These are phyloP conservation scores for Tricholoma sp. DNA, from an alignment of 768 basidiomycete species.

Conservation along the genomic window DNA sequence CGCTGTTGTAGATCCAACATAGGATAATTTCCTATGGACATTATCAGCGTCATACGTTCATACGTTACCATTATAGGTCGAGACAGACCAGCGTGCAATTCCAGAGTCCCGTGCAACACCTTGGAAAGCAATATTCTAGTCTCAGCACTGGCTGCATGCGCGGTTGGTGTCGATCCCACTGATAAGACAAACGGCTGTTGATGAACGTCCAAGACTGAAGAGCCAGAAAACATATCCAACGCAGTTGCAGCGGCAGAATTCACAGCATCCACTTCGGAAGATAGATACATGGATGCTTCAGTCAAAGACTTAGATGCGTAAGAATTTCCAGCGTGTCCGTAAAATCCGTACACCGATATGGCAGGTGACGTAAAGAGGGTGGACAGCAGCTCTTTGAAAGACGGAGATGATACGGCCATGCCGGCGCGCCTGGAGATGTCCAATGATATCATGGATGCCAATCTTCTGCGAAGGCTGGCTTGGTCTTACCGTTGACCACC, in stretches of 20 bases:
- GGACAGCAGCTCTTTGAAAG: slow-evolving; percentile 52
- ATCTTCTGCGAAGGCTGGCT: background rate
- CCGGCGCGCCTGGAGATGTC: slow-evolving; percentile 62
- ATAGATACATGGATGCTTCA: slow-evolving; percentile 62
- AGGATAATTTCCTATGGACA: slow-evolving; percentile 65
- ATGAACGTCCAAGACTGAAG: slow-evolving; percentile 25
- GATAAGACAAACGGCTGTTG: slow-evolving; percentile 62
- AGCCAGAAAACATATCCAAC: slow-evolving; percentile 37
- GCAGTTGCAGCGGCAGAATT: slow-evolving; percentile 59
- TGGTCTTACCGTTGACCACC: slow-evolving; percentile 64
- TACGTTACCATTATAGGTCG: background rate
- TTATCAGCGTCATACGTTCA: background rate
- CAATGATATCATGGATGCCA: slow-evolving; percentile 11
- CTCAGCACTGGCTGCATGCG: slow-evolving; percentile 65
- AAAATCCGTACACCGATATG: slow-evolving; percentile 75
- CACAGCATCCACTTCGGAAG: slow-evolving; percentile 65
- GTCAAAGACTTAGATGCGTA: slow-evolving; percentile 69
- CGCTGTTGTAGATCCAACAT: slow-evolving; percentile 82
- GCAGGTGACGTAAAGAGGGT: slow-evolving; percentile 47
- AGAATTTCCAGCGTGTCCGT: slow-evolving; percentile 72
- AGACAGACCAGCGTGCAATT: slow-evolving; percentile 66
- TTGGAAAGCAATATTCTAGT: slow-evolving; percentile 38
- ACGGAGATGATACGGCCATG: slow-evolving; percentile 44
- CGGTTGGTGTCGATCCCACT: slow-evolving; percentile 85
- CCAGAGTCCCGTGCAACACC: slow-evolving; percentile 55